Evolutionary conservation across 2,329 filamentous ascomycete species (phyloP).

Genomic region (Colletotrichum endophyticum): DNA sequence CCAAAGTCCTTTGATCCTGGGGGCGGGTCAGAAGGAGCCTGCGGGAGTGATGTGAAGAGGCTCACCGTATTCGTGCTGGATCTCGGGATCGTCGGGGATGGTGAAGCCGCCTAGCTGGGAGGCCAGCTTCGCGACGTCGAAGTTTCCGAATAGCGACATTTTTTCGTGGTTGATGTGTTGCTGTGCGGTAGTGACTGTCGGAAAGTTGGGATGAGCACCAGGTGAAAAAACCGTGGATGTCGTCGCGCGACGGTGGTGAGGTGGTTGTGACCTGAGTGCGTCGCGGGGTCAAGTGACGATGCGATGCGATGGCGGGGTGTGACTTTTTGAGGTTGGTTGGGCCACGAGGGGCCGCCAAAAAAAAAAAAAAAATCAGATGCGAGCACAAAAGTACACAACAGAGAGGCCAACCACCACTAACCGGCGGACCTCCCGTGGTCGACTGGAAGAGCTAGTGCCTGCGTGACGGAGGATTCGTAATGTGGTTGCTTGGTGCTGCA

Average conservation of each 20-base stretch:
- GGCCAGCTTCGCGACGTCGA: constrained; percentile 33
- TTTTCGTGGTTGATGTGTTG: neutral
- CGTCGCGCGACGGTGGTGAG: neutral
- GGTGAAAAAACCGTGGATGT: neutral
- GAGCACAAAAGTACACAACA: neutral
- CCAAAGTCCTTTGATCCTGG: constrained; percentile 15
- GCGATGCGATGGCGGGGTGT: neutral
- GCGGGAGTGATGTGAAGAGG: neutral
- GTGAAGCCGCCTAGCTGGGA: constrained; percentile 44
- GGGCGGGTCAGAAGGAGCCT: neutral
- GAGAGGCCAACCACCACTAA: neutral
- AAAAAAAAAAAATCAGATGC: neutral
- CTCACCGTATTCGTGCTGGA: constrained; percentile 15
- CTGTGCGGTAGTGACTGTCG: constrained; percentile 4
- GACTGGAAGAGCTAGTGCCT: neutral
- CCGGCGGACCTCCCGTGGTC: neutral
- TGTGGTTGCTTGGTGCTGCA: constrained; percentile 2
- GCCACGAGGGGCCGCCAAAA: neutral
- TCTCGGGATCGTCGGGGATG: constrained; percentile 38
- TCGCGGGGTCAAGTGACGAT: constrained; percentile 15
- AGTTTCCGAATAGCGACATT: constrained; percentile 22
- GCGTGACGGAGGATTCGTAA: constrained; percentile 10
- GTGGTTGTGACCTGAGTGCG: neutral
- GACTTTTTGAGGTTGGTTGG: neutral
- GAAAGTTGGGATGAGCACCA: neutral